Evolutionary conservation across 306 rosid species (phyloP), one percentile per base, ranked within the genome.

Genomic region (Phaseolus lunatus): DNA sequence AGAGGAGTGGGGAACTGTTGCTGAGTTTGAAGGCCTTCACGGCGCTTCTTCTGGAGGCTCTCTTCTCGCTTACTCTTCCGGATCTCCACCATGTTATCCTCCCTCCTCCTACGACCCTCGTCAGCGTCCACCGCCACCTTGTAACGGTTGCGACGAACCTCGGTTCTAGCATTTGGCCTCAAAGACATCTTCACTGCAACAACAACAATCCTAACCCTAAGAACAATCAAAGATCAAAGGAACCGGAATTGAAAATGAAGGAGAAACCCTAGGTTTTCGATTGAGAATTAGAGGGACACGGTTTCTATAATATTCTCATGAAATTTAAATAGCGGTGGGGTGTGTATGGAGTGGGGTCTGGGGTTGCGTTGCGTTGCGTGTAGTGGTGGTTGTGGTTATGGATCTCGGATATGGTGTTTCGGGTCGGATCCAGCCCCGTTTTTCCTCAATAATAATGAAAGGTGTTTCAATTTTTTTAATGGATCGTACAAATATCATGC

Each of bases 51-150:
- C 78, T 63, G 86, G 73, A 93, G 87, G 79, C 96, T 93, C 83
- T 93, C 98, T 64, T 93, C 98, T 19, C 98, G 89, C 85, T 91
- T 93, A 80, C 84, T 93, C 88, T 93, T 93, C 0, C 98, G 93
- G 90, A 93, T 93, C 96, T 93, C 98, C 12, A 91, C 98, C 94
- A 91, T 85, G 74, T 91, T 89, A 81, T 93, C 98, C 83, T 93
- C 98, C 59, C 98, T 83, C 78, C 98, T 47, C 43, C 98, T 87
- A 65, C 98, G 98, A 14, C 98, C 96, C 76, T 93, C 98, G 4
- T 93, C 98, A 26, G 98, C 96, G 64, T 91, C 96, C 27, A 93
- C 98, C 7, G 95, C 88, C 68, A 89, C 96, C 88, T 93, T 93
- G 89, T 93, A 93, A 24, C 98, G 83, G 93, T 89, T 93, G 74